Base-by-base conservation (phyloP, 1,284 basidiomycete species). In the Ustilago esculenta region DNA sequence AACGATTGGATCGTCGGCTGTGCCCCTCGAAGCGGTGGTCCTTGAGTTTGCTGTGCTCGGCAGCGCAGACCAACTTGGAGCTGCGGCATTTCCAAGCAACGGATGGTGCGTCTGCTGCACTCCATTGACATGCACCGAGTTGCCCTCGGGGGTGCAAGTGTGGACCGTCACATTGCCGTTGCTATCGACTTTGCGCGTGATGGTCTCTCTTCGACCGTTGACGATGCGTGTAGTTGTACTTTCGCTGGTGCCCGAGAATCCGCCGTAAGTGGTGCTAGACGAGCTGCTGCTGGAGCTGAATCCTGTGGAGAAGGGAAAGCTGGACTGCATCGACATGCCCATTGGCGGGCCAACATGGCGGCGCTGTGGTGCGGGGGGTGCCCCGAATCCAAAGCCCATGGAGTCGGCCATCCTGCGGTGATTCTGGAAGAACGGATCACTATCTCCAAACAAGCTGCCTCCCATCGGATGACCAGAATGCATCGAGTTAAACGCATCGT, bases 161-260 rank as follows among this genome's bases (percentile, higher is more conserved):
- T 75, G 74, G 9, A 78, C 63, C 5, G 76, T 78, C 41, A 60
- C 70, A 37, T 75, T 73, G 46, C 76, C 76, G n/a, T 60, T 53
- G 11, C 32, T 49, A 27, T 77, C 76, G 14, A 75, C 66, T n/a
- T 60, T 70, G 35, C 70, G 71, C 8, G 72, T 76, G 40, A 67
- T 52, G 3, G 74, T 77, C 50, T 77, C 72, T 24, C 55, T 65
- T 12, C 60, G 65, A 3, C 76, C 76, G n/a, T 77, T 76, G 24
- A 77, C 58, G 20, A 65, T 69, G 36, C 73, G 59, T 0, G 76
- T 77, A 10, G 55, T 68, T 1, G 67, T 68, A 37, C 49, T 71
- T 49, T 76, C 53, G 48, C 65, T 66, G 9, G 57, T 54, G 11
- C 57, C 52, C 0, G 42, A 32, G 25, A 61, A 56, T 15, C 67